A percentile compares a stretch with the other conserved stretches of the same genome.
Conservation (phyloP, 2,329 filamentous ascomycete genomes). For the Paecilomyces formosus region DNA sequence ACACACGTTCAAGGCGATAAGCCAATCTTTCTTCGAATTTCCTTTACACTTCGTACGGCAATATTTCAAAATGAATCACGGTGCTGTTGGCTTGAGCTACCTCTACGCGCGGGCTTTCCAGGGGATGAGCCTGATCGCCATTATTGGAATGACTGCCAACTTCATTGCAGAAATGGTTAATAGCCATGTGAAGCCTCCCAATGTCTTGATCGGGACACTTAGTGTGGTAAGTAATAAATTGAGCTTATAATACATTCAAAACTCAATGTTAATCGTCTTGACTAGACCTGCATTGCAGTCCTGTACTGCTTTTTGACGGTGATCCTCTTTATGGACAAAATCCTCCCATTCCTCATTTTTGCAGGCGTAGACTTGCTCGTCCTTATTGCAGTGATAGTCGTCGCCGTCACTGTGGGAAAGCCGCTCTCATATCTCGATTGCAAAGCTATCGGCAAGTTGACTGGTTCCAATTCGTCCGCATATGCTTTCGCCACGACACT, state of each 20-base stretch:
- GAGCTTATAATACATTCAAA: background rate
- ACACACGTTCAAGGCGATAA: background rate
- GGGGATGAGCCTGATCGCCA: conserved; percentile 61
- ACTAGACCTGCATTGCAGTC: conserved; percentile 65
- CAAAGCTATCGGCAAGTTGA: conserved; percentile 44
- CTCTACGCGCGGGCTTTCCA: conserved; percentile 65
- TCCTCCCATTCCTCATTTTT: conserved; percentile 66
- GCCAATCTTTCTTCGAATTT: background rate
- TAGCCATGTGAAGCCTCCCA: conserved; percentile 57
- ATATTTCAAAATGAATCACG: conserved; percentile 35
- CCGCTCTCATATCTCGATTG: conserved; percentile 75
- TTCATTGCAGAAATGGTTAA: conserved; percentile 72
- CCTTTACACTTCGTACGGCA: background rate
- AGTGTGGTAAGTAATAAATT: conserved; percentile 59
- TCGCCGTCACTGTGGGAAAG: conserved; percentile 69
- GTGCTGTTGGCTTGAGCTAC: conserved; percentile 73
- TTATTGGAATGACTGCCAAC: conserved; percentile 74
- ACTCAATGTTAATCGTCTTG: background rate
- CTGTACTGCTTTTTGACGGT: conserved; percentile 74
- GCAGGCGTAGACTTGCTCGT: conserved; percentile 60
- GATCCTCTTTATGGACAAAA: conserved; percentile 71
- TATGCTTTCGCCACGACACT: conserved; percentile 49
- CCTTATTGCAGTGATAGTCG: conserved; percentile 69
- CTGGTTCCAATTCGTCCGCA: conserved; percentile 40
- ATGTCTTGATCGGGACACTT: conserved; percentile 69